Evolutionary conservation across 495 filamentous ascomycete species (phyloP).

Genomic region (Hypoxylon intermedium): DNA sequence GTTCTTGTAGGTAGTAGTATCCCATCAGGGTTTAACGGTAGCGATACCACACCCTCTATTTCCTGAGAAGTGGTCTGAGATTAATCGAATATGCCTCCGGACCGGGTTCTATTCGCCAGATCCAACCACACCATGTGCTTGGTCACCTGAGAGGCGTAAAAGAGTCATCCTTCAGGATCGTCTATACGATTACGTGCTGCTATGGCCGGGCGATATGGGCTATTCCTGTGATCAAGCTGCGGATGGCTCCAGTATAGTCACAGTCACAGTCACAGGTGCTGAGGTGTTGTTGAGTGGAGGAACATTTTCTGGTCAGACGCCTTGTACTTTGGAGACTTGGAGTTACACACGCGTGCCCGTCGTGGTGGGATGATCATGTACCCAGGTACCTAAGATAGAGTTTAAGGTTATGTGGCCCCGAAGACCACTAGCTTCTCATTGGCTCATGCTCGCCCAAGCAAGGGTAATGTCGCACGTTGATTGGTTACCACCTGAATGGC

Average conservation of each 20-base stretch:
- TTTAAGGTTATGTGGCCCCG: constrained; percentile 15
- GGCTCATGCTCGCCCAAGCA: neutral
- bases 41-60: constrained; percentile 16
- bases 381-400: constrained; percentile 10
- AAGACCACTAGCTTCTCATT: constrained; percentile 5
- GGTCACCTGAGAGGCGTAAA: constrained; percentile 14
- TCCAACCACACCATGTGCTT: constrained; percentile 14
- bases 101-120: constrained; percentile 4
- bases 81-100: neutral
- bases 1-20: too few relatives aligned
- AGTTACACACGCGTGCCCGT: constrained; percentile 2
- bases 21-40: constrained; percentile 3
- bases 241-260: constrained; percentile 17
- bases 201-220: constrained; percentile 11
- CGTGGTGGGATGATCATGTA: constrained; percentile 13
- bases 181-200: neutral
- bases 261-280: constrained; percentile 1
- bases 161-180: constrained; percentile 25
- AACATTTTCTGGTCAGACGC: constrained; percentile 9
- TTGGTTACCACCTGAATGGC: constrained; percentile 41
- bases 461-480: constrained; percentile 11
- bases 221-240: constrained; percentile 22
- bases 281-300: neutral
- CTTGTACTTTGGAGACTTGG: too few relatives aligned
- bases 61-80: constrained; percentile 13